These are phyloP conservation scores for Iberis pinnata DNA, from an alignment of 345 rosid species.

Conservation along the genomic window DNA sequence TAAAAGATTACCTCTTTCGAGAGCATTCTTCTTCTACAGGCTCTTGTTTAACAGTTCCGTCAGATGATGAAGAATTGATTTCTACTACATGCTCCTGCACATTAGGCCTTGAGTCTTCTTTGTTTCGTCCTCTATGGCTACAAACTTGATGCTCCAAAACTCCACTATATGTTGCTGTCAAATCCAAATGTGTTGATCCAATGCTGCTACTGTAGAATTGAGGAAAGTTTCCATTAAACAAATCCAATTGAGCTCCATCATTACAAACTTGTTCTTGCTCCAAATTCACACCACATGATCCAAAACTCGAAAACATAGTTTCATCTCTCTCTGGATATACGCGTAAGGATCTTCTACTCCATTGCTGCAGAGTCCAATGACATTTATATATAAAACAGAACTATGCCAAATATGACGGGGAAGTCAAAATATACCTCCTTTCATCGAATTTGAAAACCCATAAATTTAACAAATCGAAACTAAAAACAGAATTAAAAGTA, in stretches of 20 bases:
- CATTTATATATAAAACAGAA: not conserved
- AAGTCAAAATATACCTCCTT: too few relatives aligned
- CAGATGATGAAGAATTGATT: conserved; percentile 31
- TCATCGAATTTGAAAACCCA: too few relatives aligned
- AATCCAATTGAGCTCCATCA: conserved; percentile 24
- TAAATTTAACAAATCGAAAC: not conserved
- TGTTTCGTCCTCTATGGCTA: conserved; percentile 11
- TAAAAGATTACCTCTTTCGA: conserved; percentile 24
- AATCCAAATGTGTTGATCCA: conserved; percentile 25
- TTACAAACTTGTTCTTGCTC: conserved; percentile 7
- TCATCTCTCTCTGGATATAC: conserved; percentile 16
- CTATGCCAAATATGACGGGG: too few relatives aligned
- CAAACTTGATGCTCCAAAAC: conserved; percentile 14
- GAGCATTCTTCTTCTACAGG: conserved; percentile 27
- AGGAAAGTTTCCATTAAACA: conserved; percentile 6
- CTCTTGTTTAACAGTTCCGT: conserved; percentile 24
- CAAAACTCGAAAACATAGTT: conserved; percentile 15
- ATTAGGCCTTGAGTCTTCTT: not conserved
- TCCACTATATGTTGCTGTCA: conserved; percentile 21
- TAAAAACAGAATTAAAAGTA: not conserved
- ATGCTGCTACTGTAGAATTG: conserved; percentile 24
- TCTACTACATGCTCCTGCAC: conserved; percentile 17
- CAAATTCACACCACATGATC: conserved; percentile 20
- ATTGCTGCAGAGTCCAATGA: conserved; percentile 19
- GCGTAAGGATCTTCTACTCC: conserved; percentile 26